Percentiles rank a stretch among this genome's conserved stretches.
phyloP scores from a whole-genome alignment of 2,329 filamentous ascomycete species.

The Venturia effusa region DNA sequence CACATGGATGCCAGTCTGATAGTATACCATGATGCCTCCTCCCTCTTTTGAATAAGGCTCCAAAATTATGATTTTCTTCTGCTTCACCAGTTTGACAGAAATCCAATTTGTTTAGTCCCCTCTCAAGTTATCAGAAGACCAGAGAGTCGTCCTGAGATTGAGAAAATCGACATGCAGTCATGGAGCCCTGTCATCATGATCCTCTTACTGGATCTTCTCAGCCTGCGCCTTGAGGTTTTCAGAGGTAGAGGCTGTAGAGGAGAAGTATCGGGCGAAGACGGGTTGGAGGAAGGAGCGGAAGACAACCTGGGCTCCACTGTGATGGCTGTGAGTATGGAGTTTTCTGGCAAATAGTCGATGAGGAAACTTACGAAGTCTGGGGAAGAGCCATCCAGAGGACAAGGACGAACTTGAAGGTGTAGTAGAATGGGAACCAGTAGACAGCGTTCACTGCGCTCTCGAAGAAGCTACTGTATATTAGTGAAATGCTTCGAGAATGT shows the following conservation, averaged over 20 bases:
- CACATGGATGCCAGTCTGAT: no score
- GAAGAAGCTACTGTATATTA: slow-evolving; percentile 44
- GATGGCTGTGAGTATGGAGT: neutral
- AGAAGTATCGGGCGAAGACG: slow-evolving; percentile 87
- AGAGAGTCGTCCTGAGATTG: neutral
- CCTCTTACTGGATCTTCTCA: slow-evolving; percentile 45
- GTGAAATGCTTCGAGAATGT: slow-evolving; percentile 12
- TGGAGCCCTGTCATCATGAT: neutral
- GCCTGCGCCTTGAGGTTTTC: slow-evolving; percentile 83
- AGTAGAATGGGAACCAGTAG: slow-evolving; percentile 99
- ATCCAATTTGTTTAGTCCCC: neutral
- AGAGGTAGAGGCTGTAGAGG: slow-evolving; percentile 57
- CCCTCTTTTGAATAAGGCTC: neutral
- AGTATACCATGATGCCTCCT: neutral
- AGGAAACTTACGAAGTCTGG: slow-evolving; percentile 67
- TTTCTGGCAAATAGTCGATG: neutral
- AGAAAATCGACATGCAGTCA: neutral
- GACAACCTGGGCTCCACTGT: slow-evolving; percentile 84
- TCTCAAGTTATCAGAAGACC: neutral
- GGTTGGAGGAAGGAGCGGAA: slow-evolving; percentile 94
- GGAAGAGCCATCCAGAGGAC: slow-evolving; percentile 97
- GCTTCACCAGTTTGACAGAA: neutral
- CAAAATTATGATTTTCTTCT: neutral
- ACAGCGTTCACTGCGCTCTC: slow-evolving; percentile 77
- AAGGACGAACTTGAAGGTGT: slow-evolving; percentile 97